Base-by-base conservation (phyloP, 768 basidiomycete species). In the Leucogyrophana mollusca region DNA sequence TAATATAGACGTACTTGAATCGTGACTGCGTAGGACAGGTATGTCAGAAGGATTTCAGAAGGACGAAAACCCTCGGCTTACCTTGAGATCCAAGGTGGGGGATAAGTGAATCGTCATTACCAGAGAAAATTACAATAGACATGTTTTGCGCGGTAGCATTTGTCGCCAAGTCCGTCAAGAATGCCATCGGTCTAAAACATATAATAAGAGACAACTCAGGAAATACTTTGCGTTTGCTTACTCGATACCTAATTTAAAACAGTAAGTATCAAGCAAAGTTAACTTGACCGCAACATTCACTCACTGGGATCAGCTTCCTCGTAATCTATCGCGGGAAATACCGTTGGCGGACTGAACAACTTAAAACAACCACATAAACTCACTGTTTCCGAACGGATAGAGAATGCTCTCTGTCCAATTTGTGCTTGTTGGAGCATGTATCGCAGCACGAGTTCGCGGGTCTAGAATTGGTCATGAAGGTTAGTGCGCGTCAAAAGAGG, bases 401-500 rank as follows among this genome's bases (percentile, higher is more conserved):
- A 47, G 22, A 46, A 73, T 60, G 27, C 43, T 58, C 27, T 53
- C 49, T 0, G 23, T 27, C 76, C 77, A 78, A 27, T 77, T 58
- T 51, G 73, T 71, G 59, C 76, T 85, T 8, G 72, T 77, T 3
- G 86, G 85, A 3, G 85, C 85, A 61, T 89, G 85, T 16, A 89
- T 61, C 1, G 85, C 85, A 33, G 73, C 64, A 40, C 77, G 70
- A n/a, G 76, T 78, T 34, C 61, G 71, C 38, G 73, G 68, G 54
- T 85, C 82, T 84, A 41, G 18, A 16, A 11, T n/a, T 16, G 20
- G 20, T 21, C 35, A 37, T 16, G n/a, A 16, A 7, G n/a, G 16
- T 37, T n/a, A 37, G 35, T 7, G 20, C 8, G 16, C n/a, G 8
- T 7, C n/a, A 18, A 40, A 11, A 14, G 17, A 23, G 5, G 16